These are phyloP conservation scores for Apiospora hydei DNA, from an alignment of 2,329 filamentous ascomycete species.

Conservation along the genomic window DNA sequence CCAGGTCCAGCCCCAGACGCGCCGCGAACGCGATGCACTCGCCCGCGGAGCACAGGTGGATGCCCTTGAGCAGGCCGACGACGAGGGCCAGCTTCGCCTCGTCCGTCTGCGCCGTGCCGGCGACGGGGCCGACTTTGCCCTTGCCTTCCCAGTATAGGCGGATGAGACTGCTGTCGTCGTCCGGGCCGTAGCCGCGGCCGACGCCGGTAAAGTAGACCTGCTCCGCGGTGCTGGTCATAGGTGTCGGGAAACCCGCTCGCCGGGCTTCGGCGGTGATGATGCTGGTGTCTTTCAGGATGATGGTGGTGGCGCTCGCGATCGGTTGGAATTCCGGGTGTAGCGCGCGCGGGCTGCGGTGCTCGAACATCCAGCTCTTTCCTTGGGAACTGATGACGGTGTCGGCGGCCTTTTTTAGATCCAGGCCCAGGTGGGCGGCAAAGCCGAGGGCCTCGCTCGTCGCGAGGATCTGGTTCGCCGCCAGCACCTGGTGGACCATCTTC, in stretches of 20 bases:
- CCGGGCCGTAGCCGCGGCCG: slow-evolving; percentile 59
- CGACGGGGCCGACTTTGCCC: slow-evolving; percentile 42
- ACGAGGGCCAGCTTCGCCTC: slow-evolving; percentile 49
- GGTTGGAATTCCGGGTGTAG: slow-evolving; percentile 59
- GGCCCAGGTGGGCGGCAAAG: slow-evolving; percentile 62
- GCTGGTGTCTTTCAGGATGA: slow-evolving; percentile 67
- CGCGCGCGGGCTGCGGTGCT: slow-evolving; percentile 64
- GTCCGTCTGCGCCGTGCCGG: slow-evolving; percentile 39
- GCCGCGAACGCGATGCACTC: slow-evolving; percentile 53
- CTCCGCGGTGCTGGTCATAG: slow-evolving; percentile 68
- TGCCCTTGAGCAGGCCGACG: slow-evolving; percentile 48
- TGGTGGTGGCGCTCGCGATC: slow-evolving; percentile 64
- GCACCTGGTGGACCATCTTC: slow-evolving; percentile 70
- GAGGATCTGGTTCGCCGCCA: slow-evolving; percentile 69
- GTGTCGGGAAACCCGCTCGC: slow-evolving; percentile 63
- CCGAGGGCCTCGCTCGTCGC: slow-evolving; percentile 67
- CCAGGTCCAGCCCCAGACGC: slow-evolving; percentile 50
- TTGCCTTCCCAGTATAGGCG: slow-evolving; percentile 51
- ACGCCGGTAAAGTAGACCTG: slow-evolving; percentile 69
- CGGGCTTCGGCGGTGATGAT: slow-evolving; percentile 74
- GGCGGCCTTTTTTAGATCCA: slow-evolving; percentile 53
- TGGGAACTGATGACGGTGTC: slow-evolving; percentile 54
- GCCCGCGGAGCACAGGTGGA: slow-evolving; percentile 52
- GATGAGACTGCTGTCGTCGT: slow-evolving; percentile 54
- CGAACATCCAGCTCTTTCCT: slow-evolving; percentile 68